phyloP scores from a whole-genome alignment of 2,329 filamentous ascomycete genomes.

The Sordariomycetes sp. region DNA sequence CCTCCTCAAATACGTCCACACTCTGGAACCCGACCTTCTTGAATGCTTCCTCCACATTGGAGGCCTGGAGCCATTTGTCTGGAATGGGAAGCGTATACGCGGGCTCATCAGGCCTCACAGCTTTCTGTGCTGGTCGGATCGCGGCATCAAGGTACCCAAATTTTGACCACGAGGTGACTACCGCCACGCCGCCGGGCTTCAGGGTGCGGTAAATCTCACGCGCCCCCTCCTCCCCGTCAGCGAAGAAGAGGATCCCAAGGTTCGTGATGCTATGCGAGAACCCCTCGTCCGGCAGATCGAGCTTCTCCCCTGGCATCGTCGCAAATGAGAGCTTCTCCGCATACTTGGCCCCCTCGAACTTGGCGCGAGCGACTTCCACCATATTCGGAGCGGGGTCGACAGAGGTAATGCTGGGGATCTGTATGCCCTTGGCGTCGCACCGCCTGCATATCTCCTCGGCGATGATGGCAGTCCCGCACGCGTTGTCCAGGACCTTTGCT shows the following conservation, averaged over 20 bases:
- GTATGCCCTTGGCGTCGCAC: background rate
- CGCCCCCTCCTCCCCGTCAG: slow-evolving; percentile 17
- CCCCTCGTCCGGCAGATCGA: slow-evolving; percentile 15
- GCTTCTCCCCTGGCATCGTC: slow-evolving; percentile 12
- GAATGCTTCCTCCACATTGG: slow-evolving; percentile 2
- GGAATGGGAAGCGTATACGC: slow-evolving; percentile 8
- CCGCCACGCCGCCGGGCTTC: slow-evolving; percentile 20
- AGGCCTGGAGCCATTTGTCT: slow-evolving; percentile 5
- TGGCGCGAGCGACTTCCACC: slow-evolving; percentile 9
- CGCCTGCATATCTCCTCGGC: slow-evolving; percentile 11
- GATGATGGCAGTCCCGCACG: slow-evolving; percentile 15
- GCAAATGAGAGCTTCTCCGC: background rate
- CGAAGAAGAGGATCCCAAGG: slow-evolving; percentile 25
- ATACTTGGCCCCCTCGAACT: slow-evolving; percentile 4
- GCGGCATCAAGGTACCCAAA: slow-evolving; percentile 3
- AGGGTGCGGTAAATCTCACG: slow-evolving; percentile 25
- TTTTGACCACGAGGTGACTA: slow-evolving; percentile 18
- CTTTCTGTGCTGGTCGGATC: slow-evolving; percentile 7
- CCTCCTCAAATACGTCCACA: background rate
- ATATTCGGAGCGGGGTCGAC: slow-evolving; percentile 12
- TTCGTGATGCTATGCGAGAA: slow-evolving; percentile 27
- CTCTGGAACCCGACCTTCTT: slow-evolving; percentile 4
- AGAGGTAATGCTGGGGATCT: slow-evolving; percentile 6
- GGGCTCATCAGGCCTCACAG: slow-evolving; percentile 7
- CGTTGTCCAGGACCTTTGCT: slow-evolving; percentile 14